Conservation (phyloP, 2,329 filamentous ascomycete species). For the Trichothecium sympodiale region DNA sequence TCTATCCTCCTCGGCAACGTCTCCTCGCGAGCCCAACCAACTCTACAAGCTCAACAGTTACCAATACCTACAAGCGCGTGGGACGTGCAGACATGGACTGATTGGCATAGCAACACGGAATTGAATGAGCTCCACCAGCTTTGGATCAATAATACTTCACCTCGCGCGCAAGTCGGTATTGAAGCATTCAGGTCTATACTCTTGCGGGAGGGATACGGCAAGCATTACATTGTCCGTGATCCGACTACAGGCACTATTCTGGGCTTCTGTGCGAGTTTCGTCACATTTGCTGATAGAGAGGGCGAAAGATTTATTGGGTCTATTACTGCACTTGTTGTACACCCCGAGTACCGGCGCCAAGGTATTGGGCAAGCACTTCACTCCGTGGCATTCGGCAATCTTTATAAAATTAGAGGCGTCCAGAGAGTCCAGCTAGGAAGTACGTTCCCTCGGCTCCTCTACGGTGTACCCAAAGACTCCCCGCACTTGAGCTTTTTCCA, state of each 20-base stretch:
- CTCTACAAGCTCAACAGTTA: conserved; percentile 9
- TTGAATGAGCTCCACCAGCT: conserved; percentile 29
- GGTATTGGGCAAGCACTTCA: conserved; percentile 45
- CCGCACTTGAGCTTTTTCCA: conserved; percentile 39
- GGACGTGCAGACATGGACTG: conserved; percentile 25
- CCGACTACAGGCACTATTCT: conserved; percentile 28
- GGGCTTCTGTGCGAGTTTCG: conserved; percentile 50
- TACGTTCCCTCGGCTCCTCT: conserved; percentile 46
- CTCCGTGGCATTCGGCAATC: conserved; percentile 35
- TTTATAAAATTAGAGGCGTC: conserved; percentile 39
- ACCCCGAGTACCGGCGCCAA: conserved; percentile 30
- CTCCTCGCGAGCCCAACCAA: conserved; percentile 2
- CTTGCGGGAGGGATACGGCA: conserved; percentile 41
- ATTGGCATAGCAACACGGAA: conserved; percentile 23
- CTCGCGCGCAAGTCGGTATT: conserved; percentile 32
- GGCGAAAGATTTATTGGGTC: conserved; percentile 44
- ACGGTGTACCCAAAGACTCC: conserved; percentile 36
- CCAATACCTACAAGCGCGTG: conserved; percentile 24
- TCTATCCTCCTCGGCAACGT: conserved; percentile 32
- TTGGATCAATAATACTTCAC: conserved; percentile 34
- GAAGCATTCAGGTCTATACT: conserved; percentile 34
- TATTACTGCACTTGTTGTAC: conserved; percentile 42
- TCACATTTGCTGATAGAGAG: conserved; percentile 42
- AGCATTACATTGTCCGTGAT: conserved; percentile 45
- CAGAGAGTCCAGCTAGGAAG: conserved; percentile 44